Base-by-base conservation (phyloP, 768 basidiomycete species). In the Pulveroboletus ravenelii region DNA sequence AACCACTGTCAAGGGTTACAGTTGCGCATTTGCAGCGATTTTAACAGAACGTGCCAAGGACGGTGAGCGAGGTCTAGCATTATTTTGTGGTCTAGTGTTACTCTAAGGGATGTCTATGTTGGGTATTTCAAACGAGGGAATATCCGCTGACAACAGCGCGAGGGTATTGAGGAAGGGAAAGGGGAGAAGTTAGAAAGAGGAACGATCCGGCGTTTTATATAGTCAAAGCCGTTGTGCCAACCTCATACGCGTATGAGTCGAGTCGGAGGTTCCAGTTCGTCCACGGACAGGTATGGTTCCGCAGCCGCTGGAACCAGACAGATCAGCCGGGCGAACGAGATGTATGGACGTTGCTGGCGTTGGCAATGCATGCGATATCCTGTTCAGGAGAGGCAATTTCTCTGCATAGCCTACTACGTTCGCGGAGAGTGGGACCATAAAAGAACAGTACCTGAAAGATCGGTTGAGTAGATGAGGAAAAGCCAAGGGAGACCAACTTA, bases 361-460 rank as follows among this genome's bases (percentile, higher is more conserved):
- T 42, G 15, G 45, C 41, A 5, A 18, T 27, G 31, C n/a, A 45
- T 27, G 34, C 7, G 39, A 17, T 13, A 17, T 32, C 48, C 45
- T 62, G 27, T 15, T 51, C 41, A 7, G 25, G 6, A 29, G 38
- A 32, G 31, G 37, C 48, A 39, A 65, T 20, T 50, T 50, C 38
- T 41, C 51, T 58, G 50, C 62, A 64, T 23, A 63, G 42, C 27
- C 14, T 36, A 20, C 59, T 68, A 15, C 51, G 62, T 36, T 57
- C 50, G 20, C 70, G 62, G 38, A 68, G 65, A 20, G 50, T 45
- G 25, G 60, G 50, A 12, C 68, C 70, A 40, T 60, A 70, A n/a
- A 63, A 61, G 31, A 70, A 64, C 13, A 70, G 54, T 38, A 67
- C 27, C 64, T 65, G 38, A n/a, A 14, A 30, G 14, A 20, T 42